A percentile compares a stretch with the other conserved stretches of the same genome.
phyloP scores from a whole-genome alignment of 2,329 filamentous ascomycete genomes.

The Aspergillus spinulosporus region DNA sequence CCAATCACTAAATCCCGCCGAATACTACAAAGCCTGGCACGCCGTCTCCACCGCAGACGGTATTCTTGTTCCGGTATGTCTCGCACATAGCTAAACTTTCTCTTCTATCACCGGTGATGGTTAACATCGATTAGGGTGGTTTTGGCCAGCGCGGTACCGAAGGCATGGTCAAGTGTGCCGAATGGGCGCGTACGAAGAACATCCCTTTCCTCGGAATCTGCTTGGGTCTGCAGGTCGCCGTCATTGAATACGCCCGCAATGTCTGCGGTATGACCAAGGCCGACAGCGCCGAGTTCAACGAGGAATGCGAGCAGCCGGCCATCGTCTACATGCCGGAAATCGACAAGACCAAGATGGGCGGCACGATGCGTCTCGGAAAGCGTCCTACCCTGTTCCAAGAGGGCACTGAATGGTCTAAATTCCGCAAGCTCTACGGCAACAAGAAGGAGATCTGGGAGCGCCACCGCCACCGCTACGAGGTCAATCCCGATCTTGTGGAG shows the following conservation, averaged over 20 bases:
- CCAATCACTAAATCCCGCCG: conserved; percentile 63
- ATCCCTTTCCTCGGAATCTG: conserved; percentile 87
- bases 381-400: conserved; percentile 73
- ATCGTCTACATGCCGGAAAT: conserved; percentile 94
- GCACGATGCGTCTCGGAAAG: conserved; percentile 81
- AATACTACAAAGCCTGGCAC: conserved; percentile 85
- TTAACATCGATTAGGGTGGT: conserved; percentile 53
- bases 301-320: conserved; percentile 62
- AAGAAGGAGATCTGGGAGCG: conserved; percentile 64
- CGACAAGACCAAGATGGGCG: conserved; percentile 72
- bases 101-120: background rate
- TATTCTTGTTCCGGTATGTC: conserved; percentile 50
- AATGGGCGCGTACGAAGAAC: conserved; percentile 80
- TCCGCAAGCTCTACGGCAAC: conserved; percentile 71
- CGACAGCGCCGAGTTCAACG: conserved; percentile 58
- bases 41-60: conserved; percentile 66
- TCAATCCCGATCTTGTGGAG: conserved; percentile 77
- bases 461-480: conserved; percentile 87
- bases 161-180: conserved; percentile 86
- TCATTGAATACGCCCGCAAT: conserved; percentile 82
- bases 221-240: conserved; percentile 87
- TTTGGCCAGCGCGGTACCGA: conserved; percentile 81
- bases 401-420: conserved; percentile 73
- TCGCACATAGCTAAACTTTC: background rate
- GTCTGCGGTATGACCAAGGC: conserved; percentile 64